Percentiles rank a stretch among this genome's conserved stretches.
These are phyloP conservation scores for Fusarium tupiense DNA, from an alignment of 2,329 filamentous ascomycete species.

Conservation along the genomic window DNA sequence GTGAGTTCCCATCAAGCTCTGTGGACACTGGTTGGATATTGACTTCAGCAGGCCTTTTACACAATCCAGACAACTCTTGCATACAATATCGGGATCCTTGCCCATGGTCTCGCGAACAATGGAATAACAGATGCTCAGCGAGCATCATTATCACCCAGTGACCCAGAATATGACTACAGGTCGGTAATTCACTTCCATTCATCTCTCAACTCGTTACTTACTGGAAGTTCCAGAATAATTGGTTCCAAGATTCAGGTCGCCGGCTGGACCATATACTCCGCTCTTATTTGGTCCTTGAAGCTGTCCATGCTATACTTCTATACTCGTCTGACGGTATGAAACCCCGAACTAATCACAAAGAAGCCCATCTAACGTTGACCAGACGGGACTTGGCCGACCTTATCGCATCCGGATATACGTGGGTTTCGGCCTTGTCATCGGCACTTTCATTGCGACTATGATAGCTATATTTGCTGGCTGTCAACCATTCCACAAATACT, in stretches of 20 bases:
- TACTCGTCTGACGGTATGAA: conserved; percentile 56
- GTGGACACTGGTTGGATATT: not conserved
- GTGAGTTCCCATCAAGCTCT: not conserved
- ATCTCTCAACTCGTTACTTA: not conserved
- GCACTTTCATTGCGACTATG: conserved; percentile 60
- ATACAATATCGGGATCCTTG: conserved; percentile 58
- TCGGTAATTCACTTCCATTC: not conserved
- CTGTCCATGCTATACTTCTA: conserved; percentile 65
- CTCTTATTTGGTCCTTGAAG: conserved; percentile 64
- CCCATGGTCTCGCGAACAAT: conserved; percentile 63
- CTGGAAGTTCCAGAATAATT: conserved; percentile 48
- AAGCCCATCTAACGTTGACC: not conserved
- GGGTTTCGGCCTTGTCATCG: conserved; percentile 58
- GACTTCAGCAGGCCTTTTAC: conserved; percentile 57
- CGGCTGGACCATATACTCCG: conserved; percentile 63
- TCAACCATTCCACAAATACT: conserved; percentile 61
- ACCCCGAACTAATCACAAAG: rapidly evolving
- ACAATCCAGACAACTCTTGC: conserved; percentile 59
- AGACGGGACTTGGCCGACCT: conserved; percentile 51
- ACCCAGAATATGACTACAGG: conserved; percentile 54
- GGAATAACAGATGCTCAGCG: conserved; percentile 62
- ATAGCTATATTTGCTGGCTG: conserved; percentile 62
- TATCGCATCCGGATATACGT: conserved; percentile 58
- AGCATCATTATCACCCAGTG: conserved; percentile 50
- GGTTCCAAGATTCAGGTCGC: conserved; percentile 66